Evolutionary conservation across 1,284 basidiomycete species (phyloP).

Genomic region (Sporisorium reilianum): DNA sequence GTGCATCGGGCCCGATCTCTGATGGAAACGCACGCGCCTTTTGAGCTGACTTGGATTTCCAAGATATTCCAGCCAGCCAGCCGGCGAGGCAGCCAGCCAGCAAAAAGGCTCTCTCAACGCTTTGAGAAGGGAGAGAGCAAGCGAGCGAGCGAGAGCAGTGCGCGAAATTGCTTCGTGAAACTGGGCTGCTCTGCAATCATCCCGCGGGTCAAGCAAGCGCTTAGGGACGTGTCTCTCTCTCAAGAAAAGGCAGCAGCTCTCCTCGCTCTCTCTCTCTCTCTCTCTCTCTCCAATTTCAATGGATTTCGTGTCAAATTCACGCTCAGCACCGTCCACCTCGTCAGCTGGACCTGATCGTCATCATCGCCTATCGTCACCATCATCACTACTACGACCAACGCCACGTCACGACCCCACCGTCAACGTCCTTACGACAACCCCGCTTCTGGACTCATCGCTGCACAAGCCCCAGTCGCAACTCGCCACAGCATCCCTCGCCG

Average conservation of each 20-base stretch:
- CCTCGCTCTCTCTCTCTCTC: too few species aligned
- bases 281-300: too few species aligned
- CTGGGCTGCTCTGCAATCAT: not conserved
- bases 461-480: not conserved
- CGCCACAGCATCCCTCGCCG: not conserved
- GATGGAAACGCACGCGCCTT: not conserved
- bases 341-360: not conserved
- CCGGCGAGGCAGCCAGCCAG: too few species aligned
- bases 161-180: constrained; percentile 15
- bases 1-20: not conserved
- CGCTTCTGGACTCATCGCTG: not conserved
- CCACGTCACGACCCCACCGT: not conserved
- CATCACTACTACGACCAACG: constrained; percentile 8
- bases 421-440: not conserved
- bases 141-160: not conserved
- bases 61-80: too few species aligned
- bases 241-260: too few species aligned
- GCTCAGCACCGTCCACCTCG: constrained; percentile 29
- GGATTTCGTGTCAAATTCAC: constrained; percentile 21
- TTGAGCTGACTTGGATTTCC: too few species aligned
- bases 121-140: too few species aligned
- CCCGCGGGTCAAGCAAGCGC: constrained; percentile 5
- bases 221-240: constrained; percentile 5
- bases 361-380: constrained; percentile 11
- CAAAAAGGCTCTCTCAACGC: too few species aligned